Conservation (phyloP, 2,329 filamentous ascomycete genomes). For the Lachnellula occidentalis region DNA sequence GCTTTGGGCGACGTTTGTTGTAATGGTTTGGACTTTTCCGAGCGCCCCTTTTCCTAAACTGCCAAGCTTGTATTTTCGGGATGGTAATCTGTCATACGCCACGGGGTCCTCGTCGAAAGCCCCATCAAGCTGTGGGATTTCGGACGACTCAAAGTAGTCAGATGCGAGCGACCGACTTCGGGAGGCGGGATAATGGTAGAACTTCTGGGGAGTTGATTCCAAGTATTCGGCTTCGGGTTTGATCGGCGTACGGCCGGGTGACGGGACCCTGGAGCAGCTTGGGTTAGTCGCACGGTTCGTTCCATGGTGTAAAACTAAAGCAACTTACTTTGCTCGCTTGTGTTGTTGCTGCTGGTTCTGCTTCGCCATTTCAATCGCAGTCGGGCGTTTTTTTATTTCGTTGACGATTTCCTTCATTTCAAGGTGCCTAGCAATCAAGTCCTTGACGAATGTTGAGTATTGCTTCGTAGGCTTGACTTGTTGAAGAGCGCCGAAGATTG, state of each 20-base stretch:
- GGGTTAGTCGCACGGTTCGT: not conserved
- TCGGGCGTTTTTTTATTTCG: slow-evolving; percentile 11
- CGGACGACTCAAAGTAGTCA: not conserved
- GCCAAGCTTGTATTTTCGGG: not conserved
- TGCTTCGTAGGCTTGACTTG: slow-evolving; percentile 6
- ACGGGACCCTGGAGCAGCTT: not conserved
- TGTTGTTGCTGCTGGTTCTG: slow-evolving; percentile 6
- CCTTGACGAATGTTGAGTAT: slow-evolving; percentile 17
- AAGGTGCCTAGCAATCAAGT: slow-evolving; percentile 10
- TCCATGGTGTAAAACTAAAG: not conserved
- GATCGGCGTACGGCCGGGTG: not conserved
- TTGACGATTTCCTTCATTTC: slow-evolving; percentile 22
- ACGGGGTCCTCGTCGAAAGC: not conserved
- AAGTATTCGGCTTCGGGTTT: not conserved
- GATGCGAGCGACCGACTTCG: not conserved
- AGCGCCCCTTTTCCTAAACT: not conserved
- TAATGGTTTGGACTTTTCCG: not conserved
- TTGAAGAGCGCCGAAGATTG: not conserved
- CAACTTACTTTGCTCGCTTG: not conserved
- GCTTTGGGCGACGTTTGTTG: not conserved
- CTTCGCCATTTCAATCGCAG: slow-evolving; percentile 21
- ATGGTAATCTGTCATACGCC: not conserved
- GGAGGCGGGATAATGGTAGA: not conserved
- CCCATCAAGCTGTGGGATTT: not conserved
- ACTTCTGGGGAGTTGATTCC: not conserved